Evolutionary conservation across 768 basidiomycete genomes (phyloP), one percentile per base, ranked within the genome.

Genomic region (Crepidotus variabilis): DNA sequence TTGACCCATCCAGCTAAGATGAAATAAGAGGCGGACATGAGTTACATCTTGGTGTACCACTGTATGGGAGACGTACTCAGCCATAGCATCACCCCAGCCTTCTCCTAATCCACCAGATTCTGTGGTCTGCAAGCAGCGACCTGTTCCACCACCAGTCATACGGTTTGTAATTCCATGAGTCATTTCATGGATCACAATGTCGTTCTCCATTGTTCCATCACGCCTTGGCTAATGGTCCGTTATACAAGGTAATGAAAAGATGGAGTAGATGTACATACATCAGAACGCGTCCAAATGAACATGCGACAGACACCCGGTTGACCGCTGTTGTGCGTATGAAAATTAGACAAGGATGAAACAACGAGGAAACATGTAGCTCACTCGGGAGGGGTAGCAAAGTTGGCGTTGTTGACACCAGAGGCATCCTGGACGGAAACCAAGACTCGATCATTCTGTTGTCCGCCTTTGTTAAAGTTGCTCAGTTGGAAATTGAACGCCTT

Each of bases 21-120:
- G 23, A 9, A 16, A 11, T 35, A 16, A 36, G 52, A 9, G 22
- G 34, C 16, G 9, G 6, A 52, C 16, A 24, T 13, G 7, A 39
- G 21, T 13, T 9, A 21, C 14, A 34, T 6, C 18, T 2, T 24
- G 46, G 20, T 14, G 16, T 47, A 22, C 16, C 24, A 57, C 9
- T 28, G 33, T 20, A 20, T 34, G 48, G 14, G 1, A 20, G n/a
- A 63, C 71, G 16, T 58, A 77, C 75, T 71, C 69, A 2, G 78
- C 75, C 71, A 78, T 67, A 18, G 76, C 76, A 67, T 86, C 85
- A 2, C 80, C 81, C 84, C 85, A 87, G 16, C 83, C 85, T 67
- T 89, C 87, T 45, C 85, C 86, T 78, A 88, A 78, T 13, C 86
- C 86, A 20, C 83, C 82, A 2, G 85, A 74, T 63, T 88, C 86